Evolutionary conservation across 306 rosid species (phyloP), one percentile per base, ranked within the genome.

Genomic region (Morella rubra): DNA sequence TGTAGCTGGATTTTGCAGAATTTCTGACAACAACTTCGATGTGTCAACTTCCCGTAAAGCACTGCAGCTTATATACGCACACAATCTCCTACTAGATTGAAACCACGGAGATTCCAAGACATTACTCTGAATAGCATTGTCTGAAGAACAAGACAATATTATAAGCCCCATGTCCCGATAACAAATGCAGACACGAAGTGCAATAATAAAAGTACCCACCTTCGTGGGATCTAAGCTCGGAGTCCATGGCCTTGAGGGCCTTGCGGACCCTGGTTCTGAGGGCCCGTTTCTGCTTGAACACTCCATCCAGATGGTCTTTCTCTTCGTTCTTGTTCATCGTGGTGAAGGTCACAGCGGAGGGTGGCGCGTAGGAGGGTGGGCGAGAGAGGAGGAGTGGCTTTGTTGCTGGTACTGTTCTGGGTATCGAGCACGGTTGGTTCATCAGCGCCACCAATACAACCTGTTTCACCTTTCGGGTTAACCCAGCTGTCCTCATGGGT

Each of bases 11-110:
- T 76, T 73, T 54, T 85, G 86, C 81, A 92, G 76, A 86, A 85
- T 86, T 49, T 85, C 85, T 18, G 90, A 83, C 80, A 95, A 83
- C 27, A 95, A 20, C 65, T 85, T 90, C 2, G 72, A 87, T 3
- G 97, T 90, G 61, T 92, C 97, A 44, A 95, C 99, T 87, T 95
- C 99, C 16, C 96, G 90, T 24, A 95, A 80, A 56, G 97, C 87
- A 76, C 77, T 85, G 85, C 97, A 92, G 74, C 97, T 90, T 75
- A 95, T 90, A 79, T 92, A 95, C 7, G 96, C 96, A 75, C 99
- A 90, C 41, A 95, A 69, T 70, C 93, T 78, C 75, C 46, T 76
- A 81, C 88, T 84, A 27, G 97, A 88, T 86, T 79, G 86, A 79
- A 95, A 95, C 97, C 97, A 95, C 0, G 97, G 89, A 73, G 99